Evolutionary conservation across 2,329 filamentous ascomycete genomes (phyloP).

Genomic region (Remersonia thermophila): DNA sequence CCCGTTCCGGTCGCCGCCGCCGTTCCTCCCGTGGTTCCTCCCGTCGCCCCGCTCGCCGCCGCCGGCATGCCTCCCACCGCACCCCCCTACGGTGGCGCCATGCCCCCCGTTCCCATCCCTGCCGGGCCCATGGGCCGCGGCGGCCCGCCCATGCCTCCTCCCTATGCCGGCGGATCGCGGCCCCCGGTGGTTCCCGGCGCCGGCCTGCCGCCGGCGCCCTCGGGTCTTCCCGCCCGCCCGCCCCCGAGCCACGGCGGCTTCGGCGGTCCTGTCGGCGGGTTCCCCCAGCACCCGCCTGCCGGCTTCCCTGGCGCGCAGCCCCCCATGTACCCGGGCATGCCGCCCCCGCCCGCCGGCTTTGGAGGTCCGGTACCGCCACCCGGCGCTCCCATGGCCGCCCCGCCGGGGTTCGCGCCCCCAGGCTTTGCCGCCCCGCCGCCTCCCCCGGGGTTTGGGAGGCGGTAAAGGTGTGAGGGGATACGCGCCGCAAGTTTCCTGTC

Average conservation of each 20-base stretch:
- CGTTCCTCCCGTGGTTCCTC: constrained; percentile 13
- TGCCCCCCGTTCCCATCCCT: constrained; percentile 17
- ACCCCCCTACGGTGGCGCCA: constrained; percentile 9
- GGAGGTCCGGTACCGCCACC: constrained; percentile 15
- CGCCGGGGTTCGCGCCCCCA: constrained; percentile 16
- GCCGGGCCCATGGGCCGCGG: constrained; percentile 14
- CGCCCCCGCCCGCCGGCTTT: neutral
- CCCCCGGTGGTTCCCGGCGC: constrained; percentile 14
- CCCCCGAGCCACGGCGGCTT: constrained; percentile 34
- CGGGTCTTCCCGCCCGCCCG: constrained; percentile 38
- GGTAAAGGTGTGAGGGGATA: too few species aligned
- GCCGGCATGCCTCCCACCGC: constrained; percentile 19
- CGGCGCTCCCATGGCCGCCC: constrained; percentile 12
- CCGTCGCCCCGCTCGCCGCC: constrained; percentile 12
- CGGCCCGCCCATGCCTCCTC: constrained; percentile 6
- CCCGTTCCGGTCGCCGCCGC: constrained; percentile 12
- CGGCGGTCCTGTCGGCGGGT: constrained; percentile 33
- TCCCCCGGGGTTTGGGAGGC: constrained; percentile 19
- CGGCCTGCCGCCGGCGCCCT: constrained; percentile 34
- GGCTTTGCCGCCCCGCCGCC: constrained; percentile 17
- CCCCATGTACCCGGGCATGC: constrained; percentile 13
- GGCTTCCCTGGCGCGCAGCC: constrained; percentile 27
- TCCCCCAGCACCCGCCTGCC: constrained; percentile 28
- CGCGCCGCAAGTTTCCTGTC: too few species aligned
- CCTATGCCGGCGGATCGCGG: constrained; percentile 11